phyloP scores from a whole-genome alignment of 192 early-diverging fungal species.

The Piromyces finnis region DNA sequence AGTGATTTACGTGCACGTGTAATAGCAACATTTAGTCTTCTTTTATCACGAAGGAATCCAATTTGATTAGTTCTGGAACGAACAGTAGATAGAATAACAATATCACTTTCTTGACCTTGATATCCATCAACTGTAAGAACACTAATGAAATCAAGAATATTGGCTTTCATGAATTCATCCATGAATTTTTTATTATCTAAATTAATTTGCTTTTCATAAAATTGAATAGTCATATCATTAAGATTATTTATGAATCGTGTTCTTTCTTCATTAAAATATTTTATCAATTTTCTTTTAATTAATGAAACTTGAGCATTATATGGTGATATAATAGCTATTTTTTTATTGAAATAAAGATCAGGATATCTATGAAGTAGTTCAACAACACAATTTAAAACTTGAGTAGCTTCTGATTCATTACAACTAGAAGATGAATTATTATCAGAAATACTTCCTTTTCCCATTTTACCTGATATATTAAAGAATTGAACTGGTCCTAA shows the following conservation, averaged over 20 bases:
- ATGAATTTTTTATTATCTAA: no score
- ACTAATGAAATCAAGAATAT: constrained; percentile 52
- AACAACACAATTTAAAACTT: no score
- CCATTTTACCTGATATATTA: constrained; percentile 26
- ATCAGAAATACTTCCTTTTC: no score
- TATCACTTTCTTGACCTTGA: constrained; percentile 93
- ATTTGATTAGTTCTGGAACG: constrained; percentile 34
- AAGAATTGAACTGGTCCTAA: constrained; percentile 63
- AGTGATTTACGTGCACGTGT: constrained; percentile 70
- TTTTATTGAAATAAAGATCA: constrained; percentile 24
- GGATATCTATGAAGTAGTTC: no score
- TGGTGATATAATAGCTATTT: constrained; percentile 75
- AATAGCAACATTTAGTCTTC: constrained; percentile 82
- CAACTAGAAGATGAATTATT: constrained; percentile 3
- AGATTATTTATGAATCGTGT: no score
- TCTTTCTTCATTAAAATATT: no score
- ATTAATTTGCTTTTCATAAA: no score
- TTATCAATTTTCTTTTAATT: constrained; percentile 43
- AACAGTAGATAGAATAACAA: constrained; percentile 92
- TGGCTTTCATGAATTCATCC: constrained; percentile 23
- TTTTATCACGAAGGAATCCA: constrained; percentile 64
- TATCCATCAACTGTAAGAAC: constrained; percentile 92
- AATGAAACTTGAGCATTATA: constrained; percentile 71
- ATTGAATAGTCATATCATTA: no score
- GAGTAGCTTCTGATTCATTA: neutral